Base-by-base conservation (phyloP, 2,329 filamentous ascomycete species). In the Tolypocladium pustulatum region DNA sequence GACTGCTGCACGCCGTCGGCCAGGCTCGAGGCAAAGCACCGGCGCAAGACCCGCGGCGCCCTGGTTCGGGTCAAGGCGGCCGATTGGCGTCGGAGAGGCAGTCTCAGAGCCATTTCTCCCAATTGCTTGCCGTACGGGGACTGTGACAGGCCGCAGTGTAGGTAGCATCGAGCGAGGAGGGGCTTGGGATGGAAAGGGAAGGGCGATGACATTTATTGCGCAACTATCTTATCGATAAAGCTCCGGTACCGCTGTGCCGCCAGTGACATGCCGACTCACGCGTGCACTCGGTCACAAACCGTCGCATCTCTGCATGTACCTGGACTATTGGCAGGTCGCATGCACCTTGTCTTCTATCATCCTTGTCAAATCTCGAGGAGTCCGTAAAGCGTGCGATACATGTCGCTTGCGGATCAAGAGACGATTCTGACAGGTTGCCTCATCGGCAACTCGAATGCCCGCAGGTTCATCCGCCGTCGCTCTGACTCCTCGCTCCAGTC, bases 21-120 rank as follows among this genome's bases (percentile, higher is more conserved):
- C 49, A 74, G 61, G 58, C 69, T 77, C 40, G 72, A 72, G 63
- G 73, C 72, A 57, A 71, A 65, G 34, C 63, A 60, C 56, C 69
- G 70, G 58, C 65, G 63, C 59, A 67, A 64, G 61, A 70, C 63
- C 15, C 67, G 69, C 55, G 69, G 60, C 60, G 59, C 60, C 65
- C 65, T 65, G 57, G 59, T 62, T 56, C 62, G 51, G 57, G 69
- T 65, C 58, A 68, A 62, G 54, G 65, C 57, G 20, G 68, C 67
- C 67, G 73, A 67, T 68, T 72, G 74, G 61, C 73, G 69, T 65
- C 73, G 71, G 51, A 76, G 63, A 36, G 73, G 67, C 40, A 72
- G 61, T 62, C 73, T 73, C 62, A 75, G 65, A 62, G 75, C 73
- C 76, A 78, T 78, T 56, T 57, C n/a, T 46, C 25, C 53, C 49